Evolutionary conservation across 1,284 basidiomycete species (phyloP), one percentile per base, ranked within the genome.

Genomic region (Heterobasidion parviporum): DNA sequence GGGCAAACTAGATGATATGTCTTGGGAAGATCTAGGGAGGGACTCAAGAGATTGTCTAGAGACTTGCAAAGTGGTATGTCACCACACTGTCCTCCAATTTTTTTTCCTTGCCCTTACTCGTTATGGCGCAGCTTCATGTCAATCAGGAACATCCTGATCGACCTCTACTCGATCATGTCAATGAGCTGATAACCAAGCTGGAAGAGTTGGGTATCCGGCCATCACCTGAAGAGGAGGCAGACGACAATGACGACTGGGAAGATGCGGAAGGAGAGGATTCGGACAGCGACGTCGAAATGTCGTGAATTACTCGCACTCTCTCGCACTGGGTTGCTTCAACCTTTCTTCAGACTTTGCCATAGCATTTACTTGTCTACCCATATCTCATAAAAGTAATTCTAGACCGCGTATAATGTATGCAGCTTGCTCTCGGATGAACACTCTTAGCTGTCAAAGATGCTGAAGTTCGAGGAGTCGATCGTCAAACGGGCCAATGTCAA

Each of bases 41-140:
- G 92, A 95, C 67, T 75, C 89, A 0, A 76, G 89, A 61, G 85
- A 94, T 65, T 91, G 88, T 66, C 71, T 96, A 57, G 87, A 93
- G 63, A 92, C 88, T 14, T 94, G 91, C 70, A 80, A 83, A 70
- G 79, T 77, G 68, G 91, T 92, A 60, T 59, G 82, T 74, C 18
- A 9, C 12, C 26, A 5, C 16, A 20, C 46, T 20, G 18, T 1
- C 9, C 33, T 34, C 15, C 49, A 6, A 18, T 54, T 26, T n/a
- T 52, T 52, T 15, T 54, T 6, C 45, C 9, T 36, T 10, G 18
- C 56, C 34, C 43, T 41, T 44, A 15, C 26, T 49, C n/a, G 51
- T 51, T 14, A 59, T 36, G 47, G 6, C 49, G 55, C 43, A 94
- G 87, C 69, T 94, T 33, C 88, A 93, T 63, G 70, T 75, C 36